These are phyloP conservation scores for Amaranthus palmeri DNA, from an alignment of 148 eudicot species.

Conservation along the genomic window DNA sequence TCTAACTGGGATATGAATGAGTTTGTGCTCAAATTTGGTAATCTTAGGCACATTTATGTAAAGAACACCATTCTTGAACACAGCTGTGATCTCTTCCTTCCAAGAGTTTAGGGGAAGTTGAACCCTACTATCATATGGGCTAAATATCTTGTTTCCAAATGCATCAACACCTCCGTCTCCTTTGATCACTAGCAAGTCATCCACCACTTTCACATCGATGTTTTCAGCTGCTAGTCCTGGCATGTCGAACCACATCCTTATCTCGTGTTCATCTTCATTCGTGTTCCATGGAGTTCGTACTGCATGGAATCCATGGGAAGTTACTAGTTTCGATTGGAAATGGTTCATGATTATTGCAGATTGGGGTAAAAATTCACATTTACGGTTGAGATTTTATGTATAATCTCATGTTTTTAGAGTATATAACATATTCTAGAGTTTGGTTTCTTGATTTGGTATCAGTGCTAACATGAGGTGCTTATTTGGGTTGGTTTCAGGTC, in stretches of 20 bases:
- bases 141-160: constrained; percentile 1
- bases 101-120: background rate
- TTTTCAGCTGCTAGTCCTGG: background rate
- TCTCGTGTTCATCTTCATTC: background rate
- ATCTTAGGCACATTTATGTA: constrained; percentile 14
- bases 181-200: background rate
- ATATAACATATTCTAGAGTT: too few species aligned
- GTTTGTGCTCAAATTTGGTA: background rate
- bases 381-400: too few species aligned
- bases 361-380: too few species aligned
- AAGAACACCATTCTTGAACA: constrained; percentile 10
- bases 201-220: background rate
- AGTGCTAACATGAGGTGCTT: too few species aligned
- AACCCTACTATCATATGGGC: background rate
- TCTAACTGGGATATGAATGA: constrained; percentile 3
- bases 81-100: background rate
- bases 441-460: too few species aligned
- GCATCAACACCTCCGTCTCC: background rate
- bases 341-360: too few species aligned
- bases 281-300: background rate
- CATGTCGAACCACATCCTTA: constrained; percentile 6
- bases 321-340: too few species aligned
- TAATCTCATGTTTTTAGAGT: too few species aligned
- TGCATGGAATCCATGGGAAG: background rate
- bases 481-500: too few species aligned